Evolutionary conservation across 78 protist genomes (phyloP).

Genomic region (Polysphondylium violaceum): DNA sequence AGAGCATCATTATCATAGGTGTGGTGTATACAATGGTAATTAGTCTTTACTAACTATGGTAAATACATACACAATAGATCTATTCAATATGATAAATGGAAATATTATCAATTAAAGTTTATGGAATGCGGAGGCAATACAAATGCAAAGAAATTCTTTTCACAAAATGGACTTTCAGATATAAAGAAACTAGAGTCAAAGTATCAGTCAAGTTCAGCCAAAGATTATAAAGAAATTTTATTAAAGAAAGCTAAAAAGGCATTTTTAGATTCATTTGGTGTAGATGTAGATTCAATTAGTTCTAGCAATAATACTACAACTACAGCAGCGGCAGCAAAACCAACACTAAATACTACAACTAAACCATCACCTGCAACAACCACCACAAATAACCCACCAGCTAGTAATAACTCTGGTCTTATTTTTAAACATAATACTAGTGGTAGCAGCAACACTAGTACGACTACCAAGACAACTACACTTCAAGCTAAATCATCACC

Average conservation of each 20-base stretch:
- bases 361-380: slow-evolving; percentile 16
- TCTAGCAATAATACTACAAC: neutral
- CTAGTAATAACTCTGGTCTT: neutral
- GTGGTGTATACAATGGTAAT: too few species aligned
- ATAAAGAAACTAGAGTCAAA: slow-evolving; percentile 39
- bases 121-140: slow-evolving; percentile 82
- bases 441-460: neutral
- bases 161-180: slow-evolving; percentile 66
- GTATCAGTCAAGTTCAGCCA: slow-evolving; percentile 24
- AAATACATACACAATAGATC: slow-evolving; percentile 31
- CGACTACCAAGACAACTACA: neutral
- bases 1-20: neutral
- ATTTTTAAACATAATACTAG: neutral
- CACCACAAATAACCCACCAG: neutral
- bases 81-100: slow-evolving; percentile 71
- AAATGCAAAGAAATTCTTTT: slow-evolving; percentile 70
- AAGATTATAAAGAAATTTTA: slow-evolving; percentile 21
- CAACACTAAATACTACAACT: slow-evolving; percentile 1
- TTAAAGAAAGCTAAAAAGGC: slow-evolving; percentile 13
- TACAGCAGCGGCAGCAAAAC: neutral
- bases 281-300: neutral
- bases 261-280: neutral
- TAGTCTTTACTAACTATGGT: too few species aligned
- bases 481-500: neutral
- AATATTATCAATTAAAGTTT: slow-evolving; percentile 48